Base-by-base conservation (phyloP, 2,329 filamentous ascomycete species). In the Phialemoniopsis sp. region DNA sequence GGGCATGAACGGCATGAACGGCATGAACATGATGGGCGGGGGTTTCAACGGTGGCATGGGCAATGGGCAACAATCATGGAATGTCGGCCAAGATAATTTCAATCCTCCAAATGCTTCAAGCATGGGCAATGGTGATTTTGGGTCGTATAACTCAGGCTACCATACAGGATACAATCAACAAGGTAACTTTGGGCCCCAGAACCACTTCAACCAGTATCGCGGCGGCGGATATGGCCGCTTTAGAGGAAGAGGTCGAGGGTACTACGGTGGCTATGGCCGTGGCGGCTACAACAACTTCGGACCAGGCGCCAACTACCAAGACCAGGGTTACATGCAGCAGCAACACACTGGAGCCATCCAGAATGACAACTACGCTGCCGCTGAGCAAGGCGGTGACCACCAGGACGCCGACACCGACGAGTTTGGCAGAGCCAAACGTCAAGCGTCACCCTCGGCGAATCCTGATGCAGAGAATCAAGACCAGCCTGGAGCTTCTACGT, bases 71-170 rank as follows among this genome's bases (percentile, higher is more conserved):
- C 82, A 87, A 71, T 80, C 82, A 75, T 89, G 84, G 85, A 86
- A 83, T 82, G 79, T 80, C 75, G 79, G 80, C 75, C 83, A 85
- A 84, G 84, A 87, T 87, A 89, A 87, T 85, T 88, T 80, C 82
- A 89, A 81, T 82, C 72, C 84, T 78, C 77, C 80, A 85, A 88
- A 80, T 86, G 81, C 80, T 78, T 77, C 79, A 76, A 80, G 81
- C 75, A 87, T 87, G 78, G 82, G 80, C 68, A 75, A 76, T 74
- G 81, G 82, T 86, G 84, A 87, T 70, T 88, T 78, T 80, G 84
- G 83, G 70, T 76, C 78, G 70, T 82, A 83, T 79, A 85, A 85
- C 74, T 74, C 80, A 74, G 82, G 82, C 70, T 87, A 78, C 73
- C 76, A 77, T 66, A 83, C 82, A 82, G 85, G 78, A 72, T 83